Base-by-base conservation (phyloP, 2,329 filamentous ascomycete species). In the Aspergillus felis region DNA sequence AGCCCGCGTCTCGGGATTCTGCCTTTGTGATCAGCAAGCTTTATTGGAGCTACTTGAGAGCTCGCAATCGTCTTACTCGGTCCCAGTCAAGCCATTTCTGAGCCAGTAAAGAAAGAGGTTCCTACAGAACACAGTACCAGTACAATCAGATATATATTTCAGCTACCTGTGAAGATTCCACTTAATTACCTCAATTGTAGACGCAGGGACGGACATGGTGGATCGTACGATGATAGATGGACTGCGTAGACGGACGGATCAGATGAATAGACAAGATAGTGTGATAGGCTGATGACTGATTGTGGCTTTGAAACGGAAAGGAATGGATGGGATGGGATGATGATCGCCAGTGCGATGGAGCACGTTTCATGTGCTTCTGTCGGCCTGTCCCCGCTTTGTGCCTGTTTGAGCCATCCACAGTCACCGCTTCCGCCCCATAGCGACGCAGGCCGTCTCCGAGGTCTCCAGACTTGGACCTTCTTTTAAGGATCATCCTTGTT, bases 51-150 rank as follows among this genome's bases (percentile, higher is more conserved):
- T 49, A 53, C 48, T 47, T 27, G 17, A 24, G 17, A 51, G 54
- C 27, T 55, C n/a, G 22, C n/a, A 24, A 41, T 35, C 22, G 42
- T 57, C 61, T 38, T 69, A 78, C 76, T 68, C 80, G 71, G 68
- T 87, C 84, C 64, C 83, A 79, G 57, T 79, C 74, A n/a, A 87
- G 76, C 84, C 84, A 87, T 71, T 78, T 79, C 62, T 79, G 65
- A 55, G 82, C 79, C 56, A 85, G 71, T 17, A 64, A 66, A 48
- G 67, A 68, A 42, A 76, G 63, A 4, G 72, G 64, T 60, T 69
- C 66, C 74, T 77, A 59, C 29, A 46, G 17, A 25, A 22, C n/a
- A 20, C 38, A 32, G 27, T 28, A 28, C 46, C 27, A 10, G 12
- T 7, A 3, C 44, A 47, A 47, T 47, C 44, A 47, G 44, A 47